Percentiles rank a stretch among this genome's conserved stretches.
These are phyloP conservation scores for Cercospora brassicicola DNA, from an alignment of 2,329 filamentous ascomycete genomes.

Conservation along the genomic window DNA sequence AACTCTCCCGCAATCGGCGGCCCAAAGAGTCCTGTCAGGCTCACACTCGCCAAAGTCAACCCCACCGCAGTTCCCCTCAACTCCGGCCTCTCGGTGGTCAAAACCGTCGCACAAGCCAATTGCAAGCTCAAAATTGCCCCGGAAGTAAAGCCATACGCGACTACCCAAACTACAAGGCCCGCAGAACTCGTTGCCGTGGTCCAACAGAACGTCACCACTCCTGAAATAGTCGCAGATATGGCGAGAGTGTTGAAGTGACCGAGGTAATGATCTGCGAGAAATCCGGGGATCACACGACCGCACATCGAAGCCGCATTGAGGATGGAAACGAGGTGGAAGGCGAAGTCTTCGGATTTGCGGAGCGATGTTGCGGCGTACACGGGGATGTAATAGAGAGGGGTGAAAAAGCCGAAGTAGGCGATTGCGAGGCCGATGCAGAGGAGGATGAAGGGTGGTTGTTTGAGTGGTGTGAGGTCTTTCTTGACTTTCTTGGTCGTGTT, in stretches of 20 bases:
- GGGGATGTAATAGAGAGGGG: slow-evolving; percentile 44
- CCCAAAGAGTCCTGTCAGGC: slow-evolving; percentile 41
- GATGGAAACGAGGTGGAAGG: slow-evolving; percentile 41
- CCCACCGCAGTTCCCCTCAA: slow-evolving; percentile 48
- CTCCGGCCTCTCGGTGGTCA: slow-evolving; percentile 41
- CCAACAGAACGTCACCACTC: slow-evolving; percentile 42
- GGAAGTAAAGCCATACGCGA: slow-evolving; percentile 47
- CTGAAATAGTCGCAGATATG: slow-evolving; percentile 40
- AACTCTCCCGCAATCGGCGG: slow-evolving; percentile 29
- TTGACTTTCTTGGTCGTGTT: slow-evolving; percentile 8
- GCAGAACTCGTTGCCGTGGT: slow-evolving; percentile 27
- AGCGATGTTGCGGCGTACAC: slow-evolving; percentile 37
- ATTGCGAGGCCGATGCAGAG: slow-evolving; percentile 30
- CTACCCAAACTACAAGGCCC: slow-evolving; percentile 30
- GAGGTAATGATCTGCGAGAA: slow-evolving; percentile 42
- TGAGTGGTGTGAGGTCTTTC: slow-evolving; percentile 24
- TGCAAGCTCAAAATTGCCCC: slow-evolving; percentile 52
- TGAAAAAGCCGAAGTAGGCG: slow-evolving; percentile 37
- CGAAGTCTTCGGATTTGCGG: slow-evolving; percentile 27
- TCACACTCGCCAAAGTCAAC: slow-evolving; percentile 44
- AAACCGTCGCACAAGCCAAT: slow-evolving; percentile 47
- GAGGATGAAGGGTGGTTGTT: slow-evolving; percentile 30
- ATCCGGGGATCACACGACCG: slow-evolving; percentile 44
- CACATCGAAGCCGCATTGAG: slow-evolving; percentile 45
- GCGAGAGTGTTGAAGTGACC: slow-evolving; percentile 46